Evolutionary conservation across 2,329 filamentous ascomycete species (phyloP).

Genomic region (Neonectria magnoliae): DNA sequence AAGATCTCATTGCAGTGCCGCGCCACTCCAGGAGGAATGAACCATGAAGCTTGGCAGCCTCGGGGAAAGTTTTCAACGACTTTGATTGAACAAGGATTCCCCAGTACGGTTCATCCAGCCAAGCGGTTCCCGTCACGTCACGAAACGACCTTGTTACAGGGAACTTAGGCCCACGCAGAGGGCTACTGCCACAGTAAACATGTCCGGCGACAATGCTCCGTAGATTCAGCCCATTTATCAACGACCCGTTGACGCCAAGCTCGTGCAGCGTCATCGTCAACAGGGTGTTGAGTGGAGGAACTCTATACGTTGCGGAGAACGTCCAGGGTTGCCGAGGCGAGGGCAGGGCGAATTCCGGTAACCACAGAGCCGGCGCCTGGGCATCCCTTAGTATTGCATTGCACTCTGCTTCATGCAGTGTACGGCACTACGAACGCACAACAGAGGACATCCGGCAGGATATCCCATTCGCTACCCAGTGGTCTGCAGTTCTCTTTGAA

Average conservation of each 20-base stretch:
- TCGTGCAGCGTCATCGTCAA: not conserved
- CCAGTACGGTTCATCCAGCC: not conserved
- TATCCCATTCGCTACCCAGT: not conserved
- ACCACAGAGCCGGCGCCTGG: not conserved
- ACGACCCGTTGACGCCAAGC: not conserved
- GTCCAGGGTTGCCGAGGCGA: not conserved
- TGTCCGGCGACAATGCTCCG: constrained; percentile 3
- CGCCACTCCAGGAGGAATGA: not conserved
- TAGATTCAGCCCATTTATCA: constrained; percentile 9
- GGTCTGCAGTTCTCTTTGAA: not conserved
- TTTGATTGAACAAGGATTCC: constrained; percentile 9
- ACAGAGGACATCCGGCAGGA: not conserved
- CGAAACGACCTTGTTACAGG: constrained; percentile 2
- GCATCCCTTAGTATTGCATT: not conserved
- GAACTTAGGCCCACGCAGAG: constrained; percentile 2
- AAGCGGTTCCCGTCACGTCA: not conserved
- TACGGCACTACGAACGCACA: not conserved
- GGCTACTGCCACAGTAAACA: not conserved
- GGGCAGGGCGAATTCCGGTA: not conserved
- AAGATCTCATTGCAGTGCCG: constrained; percentile 9
- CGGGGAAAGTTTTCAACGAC: not conserved
- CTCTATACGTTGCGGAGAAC: constrained; percentile 18
- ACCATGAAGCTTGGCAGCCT: not conserved
- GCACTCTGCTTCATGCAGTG: not conserved
- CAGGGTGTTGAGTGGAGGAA: not conserved